Conservation (phyloP, 768 basidiomycete genomes). For the Amanita pallidorosea region DNA sequence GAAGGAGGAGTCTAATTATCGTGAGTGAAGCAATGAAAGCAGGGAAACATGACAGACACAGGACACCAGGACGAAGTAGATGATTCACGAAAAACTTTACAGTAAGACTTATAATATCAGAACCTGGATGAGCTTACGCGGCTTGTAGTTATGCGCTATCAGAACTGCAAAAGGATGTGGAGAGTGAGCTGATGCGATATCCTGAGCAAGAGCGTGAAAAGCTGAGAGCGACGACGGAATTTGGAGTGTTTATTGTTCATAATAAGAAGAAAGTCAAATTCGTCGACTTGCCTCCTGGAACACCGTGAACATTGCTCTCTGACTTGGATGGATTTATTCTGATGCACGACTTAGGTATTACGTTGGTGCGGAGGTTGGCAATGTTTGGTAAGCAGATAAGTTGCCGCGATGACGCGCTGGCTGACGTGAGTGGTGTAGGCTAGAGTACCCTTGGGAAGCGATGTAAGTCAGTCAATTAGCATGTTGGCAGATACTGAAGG, state of each 20-base stretch:
- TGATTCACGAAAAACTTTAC: constrained; percentile 80
- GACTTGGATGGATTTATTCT: neutral
- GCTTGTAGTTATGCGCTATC: constrained; percentile 69
- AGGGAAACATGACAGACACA: neutral
- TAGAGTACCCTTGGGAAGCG: constrained; percentile 80
- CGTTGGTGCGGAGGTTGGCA: constrained; percentile 62
- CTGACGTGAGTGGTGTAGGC: constrained; percentile 29
- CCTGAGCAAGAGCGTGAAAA: constrained; percentile 70
- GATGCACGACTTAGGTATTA: constrained; percentile 47
- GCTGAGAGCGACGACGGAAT: constrained; percentile 55
- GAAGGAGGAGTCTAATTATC: constrained; percentile 74
- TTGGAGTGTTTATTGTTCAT: constrained; percentile 91
- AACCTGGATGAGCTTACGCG: neutral
- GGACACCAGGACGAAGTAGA: constrained; percentile 69
- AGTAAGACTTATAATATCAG: constrained; percentile 33
- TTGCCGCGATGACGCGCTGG: neutral
- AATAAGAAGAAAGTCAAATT: constrained; percentile 87
- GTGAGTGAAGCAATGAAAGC: constrained; percentile 29
- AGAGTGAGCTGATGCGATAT: constrained; percentile 47
- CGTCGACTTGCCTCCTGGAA: constrained; percentile 57
- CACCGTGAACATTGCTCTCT: constrained; percentile 31
- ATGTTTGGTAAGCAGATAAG: constrained; percentile 49
- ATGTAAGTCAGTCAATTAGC: constrained; percentile 28
- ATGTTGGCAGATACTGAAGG: neutral
- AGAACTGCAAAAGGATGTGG: constrained; percentile 87